Evolutionary conservation across 768 basidiomycete genomes (phyloP), one percentile per base, ranked within the genome.

Genomic region (Pisolithus albus): DNA sequence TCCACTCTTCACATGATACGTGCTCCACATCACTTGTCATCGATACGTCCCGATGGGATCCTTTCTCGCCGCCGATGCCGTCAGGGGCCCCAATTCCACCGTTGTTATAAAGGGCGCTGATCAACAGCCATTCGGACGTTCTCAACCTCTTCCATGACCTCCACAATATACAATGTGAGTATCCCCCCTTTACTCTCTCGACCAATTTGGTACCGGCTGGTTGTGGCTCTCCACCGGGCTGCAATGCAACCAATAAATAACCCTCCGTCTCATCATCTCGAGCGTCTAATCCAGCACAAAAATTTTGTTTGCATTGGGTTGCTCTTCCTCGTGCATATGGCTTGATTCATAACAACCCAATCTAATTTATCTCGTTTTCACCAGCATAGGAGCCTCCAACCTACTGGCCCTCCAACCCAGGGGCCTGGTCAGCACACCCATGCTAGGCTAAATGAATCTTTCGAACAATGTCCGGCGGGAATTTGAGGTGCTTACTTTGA

Each of bases 381-480:
- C 56, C 68, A 74, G 75, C 80, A 81, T 54, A 71, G 80, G 58
- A 74, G 72, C 55, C 74, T 81, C 37, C 80, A 81, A 61, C 80
- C 80, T 2, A 73, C 76, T 0, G 73, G 66, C 0, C 77, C 78
- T 1, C 75, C 68, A 21, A 56, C 73, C 52, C 74, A 68, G 59
- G 73, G 69, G 52, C 68, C 68, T 44, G 65, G 60, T 50, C 73
- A 72, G 50, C 75, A 71, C 19, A 62, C 63, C 38, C 69, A 74
- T 32, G 63, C 57, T 24, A 71, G 88, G 45, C 71, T 94, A 55
- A 81, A 80, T 49, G 92, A 94, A 52, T 78, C 84, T 21, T 79
- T 97, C 55, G 92, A n/a, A 94, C 43, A 73, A 76, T 52, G 83
- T 96, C 61, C 78, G 85, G 56, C 80, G 81, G 49, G 94, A 97